phyloP scores from a whole-genome alignment of 2,329 filamentous ascomycete species.

The Colletotrichum graminicola region DNA sequence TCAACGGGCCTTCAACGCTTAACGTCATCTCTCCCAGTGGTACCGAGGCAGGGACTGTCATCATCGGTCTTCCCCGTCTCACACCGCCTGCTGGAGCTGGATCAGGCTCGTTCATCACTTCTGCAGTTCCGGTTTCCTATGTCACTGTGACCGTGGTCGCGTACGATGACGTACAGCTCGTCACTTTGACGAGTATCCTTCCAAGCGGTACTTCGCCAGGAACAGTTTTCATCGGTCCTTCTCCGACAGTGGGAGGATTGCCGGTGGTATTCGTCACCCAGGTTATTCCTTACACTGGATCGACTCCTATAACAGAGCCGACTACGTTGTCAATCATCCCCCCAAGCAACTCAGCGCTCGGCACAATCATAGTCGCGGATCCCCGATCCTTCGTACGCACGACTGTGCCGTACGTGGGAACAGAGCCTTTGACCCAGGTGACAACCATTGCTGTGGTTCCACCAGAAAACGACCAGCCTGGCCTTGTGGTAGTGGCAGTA shows the following conservation, averaged over 20 bases:
- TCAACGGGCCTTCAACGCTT: constrained; percentile 29
- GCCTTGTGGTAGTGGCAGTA: constrained; percentile 21
- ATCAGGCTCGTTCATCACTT: constrained; percentile 18
- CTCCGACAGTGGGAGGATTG: background rate
- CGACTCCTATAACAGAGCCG: background rate
- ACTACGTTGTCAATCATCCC: constrained; percentile 9
- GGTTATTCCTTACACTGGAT: background rate
- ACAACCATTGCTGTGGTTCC: constrained; percentile 26
- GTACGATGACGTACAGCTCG: background rate
- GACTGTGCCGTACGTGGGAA: background rate
- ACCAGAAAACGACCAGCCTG: constrained; percentile 16
- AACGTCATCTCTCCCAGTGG: constrained; percentile 30
- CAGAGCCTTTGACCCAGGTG: background rate
- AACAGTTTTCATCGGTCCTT: constrained; percentile 14
- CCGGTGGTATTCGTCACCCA: background rate
- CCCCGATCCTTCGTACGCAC: constrained; percentile 10
- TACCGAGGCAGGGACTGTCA: constrained; percentile 23
- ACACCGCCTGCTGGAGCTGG: background rate
- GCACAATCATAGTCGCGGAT: constrained; percentile 8
- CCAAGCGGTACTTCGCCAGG: constrained; percentile 10
- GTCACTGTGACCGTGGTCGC: background rate
- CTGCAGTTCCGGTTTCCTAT: background rate
- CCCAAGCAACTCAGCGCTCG: background rate
- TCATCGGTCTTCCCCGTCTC: constrained; percentile 21
- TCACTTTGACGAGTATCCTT: background rate